Evolutionary conservation across 202 grass and related monocot genomes (phyloP), one percentile per base, ranked within the genome.

Genomic region (Hordeum pubiflorum): DNA sequence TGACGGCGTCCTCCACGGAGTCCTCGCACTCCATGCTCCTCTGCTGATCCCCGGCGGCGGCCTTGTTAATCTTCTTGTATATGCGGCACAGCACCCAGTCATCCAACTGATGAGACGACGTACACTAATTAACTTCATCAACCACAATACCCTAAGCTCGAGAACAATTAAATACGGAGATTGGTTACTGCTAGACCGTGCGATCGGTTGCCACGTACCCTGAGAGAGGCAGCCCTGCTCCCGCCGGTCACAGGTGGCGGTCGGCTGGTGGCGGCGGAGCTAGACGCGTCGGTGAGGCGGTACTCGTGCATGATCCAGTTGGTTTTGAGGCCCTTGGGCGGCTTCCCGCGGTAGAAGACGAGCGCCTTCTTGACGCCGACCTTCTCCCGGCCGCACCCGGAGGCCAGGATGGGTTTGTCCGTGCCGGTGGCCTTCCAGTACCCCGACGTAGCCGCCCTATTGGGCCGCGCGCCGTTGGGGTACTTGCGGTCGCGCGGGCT

Each of bases 251-350:
- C 73, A 4, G 43, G 43, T 13, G 64, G 52, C 59, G 77, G 86
- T 22, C 55, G 32, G 84, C 44, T 72, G 54, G 7, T 15, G 40
- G 9, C 13, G 37, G 37, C 3, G 9, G 83, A 70, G 67, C 74
- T 81, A 39, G 61, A 61, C 10, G 8, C 81, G 78, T 62, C 84
- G 29, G 63, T 81, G 6, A 99, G 91, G 2, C 97, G 75, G 23
- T 99, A 99, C 81, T 99, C 97, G 5, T 99, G 97, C 97, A 99
- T 99, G 89, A 99, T 99, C 97, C 97, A 99, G 81, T 99, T 87
- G 18, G 97, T 99, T 77, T 99, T 99, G n/a, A 89, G 57, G 9
- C 89, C 89, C 20, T 58, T 84, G 0, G 91, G 83, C 3, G 94
- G 94, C 78, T 93, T 94, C 36, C 95, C 95, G 48, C 88, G 62